phyloP scores from a whole-genome alignment of 202 grass and related monocot genomes.

The Miscanthus sacchariflorus region DNA sequence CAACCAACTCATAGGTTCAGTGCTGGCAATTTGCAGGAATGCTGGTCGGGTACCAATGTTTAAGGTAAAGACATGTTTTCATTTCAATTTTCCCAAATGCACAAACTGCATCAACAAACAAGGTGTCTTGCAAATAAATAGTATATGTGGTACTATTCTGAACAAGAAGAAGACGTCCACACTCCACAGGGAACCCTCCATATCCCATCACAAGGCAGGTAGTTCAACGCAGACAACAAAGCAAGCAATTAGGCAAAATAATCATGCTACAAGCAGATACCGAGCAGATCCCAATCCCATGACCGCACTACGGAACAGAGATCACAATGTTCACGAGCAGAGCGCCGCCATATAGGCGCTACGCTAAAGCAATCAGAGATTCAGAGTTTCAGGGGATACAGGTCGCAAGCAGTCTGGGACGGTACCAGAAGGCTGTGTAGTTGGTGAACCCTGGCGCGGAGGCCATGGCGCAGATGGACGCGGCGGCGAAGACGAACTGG shows the following conservation, averaged over 20 bases:
- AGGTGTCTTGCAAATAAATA: background rate
- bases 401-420: background rate
- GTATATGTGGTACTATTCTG: background rate
- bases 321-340: background rate
- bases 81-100: background rate
- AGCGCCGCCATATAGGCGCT: background rate
- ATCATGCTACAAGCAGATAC: background rate
- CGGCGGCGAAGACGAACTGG: conserved; percentile 86
- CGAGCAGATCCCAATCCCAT: background rate
- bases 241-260: conserved; percentile 12
- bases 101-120: background rate
- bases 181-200: background rate
- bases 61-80: background rate
- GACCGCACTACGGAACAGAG: background rate
- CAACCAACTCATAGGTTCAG: background rate
- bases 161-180: background rate
- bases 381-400: background rate
- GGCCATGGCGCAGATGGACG: conserved; percentile 78
- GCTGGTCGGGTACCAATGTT: background rate
- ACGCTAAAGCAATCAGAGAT: background rate
- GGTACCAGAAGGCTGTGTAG: conserved; percentile 98
- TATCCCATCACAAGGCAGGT: background rate
- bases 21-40: conserved; percentile 15
- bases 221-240: background rate
- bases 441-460: conserved; percentile 76